Evolutionary conservation across 208 protist genomes (phyloP).

Genomic region (Crithidia bombi): DNA sequence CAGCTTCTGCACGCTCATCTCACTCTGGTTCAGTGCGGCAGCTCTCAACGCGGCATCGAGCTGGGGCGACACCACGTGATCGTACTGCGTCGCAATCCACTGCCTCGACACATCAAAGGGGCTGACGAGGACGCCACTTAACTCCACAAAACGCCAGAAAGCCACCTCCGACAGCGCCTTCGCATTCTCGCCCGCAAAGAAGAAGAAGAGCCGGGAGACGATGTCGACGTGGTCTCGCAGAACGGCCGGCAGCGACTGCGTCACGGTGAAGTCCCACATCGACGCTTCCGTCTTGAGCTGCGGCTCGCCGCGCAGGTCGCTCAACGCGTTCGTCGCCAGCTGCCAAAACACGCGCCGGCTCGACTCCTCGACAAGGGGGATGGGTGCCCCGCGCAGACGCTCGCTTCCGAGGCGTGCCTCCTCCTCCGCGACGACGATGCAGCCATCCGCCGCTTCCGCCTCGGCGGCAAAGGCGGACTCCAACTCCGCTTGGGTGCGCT

Average conservation of each 20-base stretch:
- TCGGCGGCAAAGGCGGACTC: conserved; percentile 12
- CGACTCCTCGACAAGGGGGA: conserved; percentile 49
- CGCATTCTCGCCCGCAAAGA: conserved; percentile 66
- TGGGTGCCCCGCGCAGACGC: conserved; percentile 44
- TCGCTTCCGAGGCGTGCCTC: conserved; percentile 49
- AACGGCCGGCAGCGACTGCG: conserved; percentile 38
- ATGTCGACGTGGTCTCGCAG: conserved; percentile 52
- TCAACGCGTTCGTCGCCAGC: conserved; percentile 45
- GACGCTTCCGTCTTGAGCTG: conserved; percentile 27
- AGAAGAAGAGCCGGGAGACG: conserved; percentile 67
- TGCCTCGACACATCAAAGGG: conserved; percentile 39
- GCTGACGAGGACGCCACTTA: conserved; percentile 21
- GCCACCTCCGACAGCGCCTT: conserved; percentile 65
- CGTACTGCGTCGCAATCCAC: conserved; percentile 59
- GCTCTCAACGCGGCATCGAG: conserved; percentile 49
- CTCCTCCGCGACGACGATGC: conserved; percentile 18
- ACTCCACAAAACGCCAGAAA: conserved; percentile 85
- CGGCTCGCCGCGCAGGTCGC: conserved; percentile 47
- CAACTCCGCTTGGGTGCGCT: conserved; percentile 11
- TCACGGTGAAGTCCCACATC: conserved; percentile 51
- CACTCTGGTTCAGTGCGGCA: conserved; percentile 46
- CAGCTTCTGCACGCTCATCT: conserved; percentile 50
- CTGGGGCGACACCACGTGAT: conserved; percentile 78
- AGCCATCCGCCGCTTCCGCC: conserved; percentile 7
- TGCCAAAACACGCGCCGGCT: conserved; percentile 49